Conservation (phyloP, 345 rosid genomes). For the Eucalyptus caleyi region DNA sequence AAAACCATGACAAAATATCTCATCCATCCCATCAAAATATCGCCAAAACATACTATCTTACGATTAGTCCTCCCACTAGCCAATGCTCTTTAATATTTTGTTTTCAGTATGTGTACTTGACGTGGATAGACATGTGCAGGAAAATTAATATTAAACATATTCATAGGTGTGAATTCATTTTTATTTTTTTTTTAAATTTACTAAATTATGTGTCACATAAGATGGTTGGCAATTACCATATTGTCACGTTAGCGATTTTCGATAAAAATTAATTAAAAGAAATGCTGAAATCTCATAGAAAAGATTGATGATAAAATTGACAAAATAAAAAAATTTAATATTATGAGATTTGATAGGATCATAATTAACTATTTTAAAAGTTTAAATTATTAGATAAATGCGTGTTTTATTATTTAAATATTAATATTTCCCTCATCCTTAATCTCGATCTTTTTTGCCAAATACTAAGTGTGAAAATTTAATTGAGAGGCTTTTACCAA, state of each 20-base stretch:
- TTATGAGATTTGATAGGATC: rapidly evolving
- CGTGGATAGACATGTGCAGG: neutral
- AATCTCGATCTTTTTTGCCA: rapidly evolving
- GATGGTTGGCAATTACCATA: rapidly evolving
- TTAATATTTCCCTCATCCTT: rapidly evolving
- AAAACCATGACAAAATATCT: neutral
- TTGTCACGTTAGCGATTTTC: rapidly evolving
- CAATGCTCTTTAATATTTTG: neutral
- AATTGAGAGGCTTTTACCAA: too few species aligned
- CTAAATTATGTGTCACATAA: neutral
- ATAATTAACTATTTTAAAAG: rapidly evolving
- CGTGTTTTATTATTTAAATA: too few species aligned
- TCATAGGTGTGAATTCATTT: neutral
- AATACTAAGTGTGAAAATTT: too few species aligned
- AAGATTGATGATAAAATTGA: neutral
- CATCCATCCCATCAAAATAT: neutral
- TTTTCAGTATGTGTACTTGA: neutral
- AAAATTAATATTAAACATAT: neutral
- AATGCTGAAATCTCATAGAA: rapidly evolving
- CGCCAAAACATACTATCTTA: neutral
- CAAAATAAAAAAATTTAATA: rapidly evolving
- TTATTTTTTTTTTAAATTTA: too few species aligned
- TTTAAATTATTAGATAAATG: rapidly evolving
- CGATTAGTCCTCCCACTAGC: neutral
- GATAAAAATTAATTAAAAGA: rapidly evolving